Evolutionary conservation across 345 rosid genomes (phyloP).

Genomic region (Excoecaria agallocha): DNA sequence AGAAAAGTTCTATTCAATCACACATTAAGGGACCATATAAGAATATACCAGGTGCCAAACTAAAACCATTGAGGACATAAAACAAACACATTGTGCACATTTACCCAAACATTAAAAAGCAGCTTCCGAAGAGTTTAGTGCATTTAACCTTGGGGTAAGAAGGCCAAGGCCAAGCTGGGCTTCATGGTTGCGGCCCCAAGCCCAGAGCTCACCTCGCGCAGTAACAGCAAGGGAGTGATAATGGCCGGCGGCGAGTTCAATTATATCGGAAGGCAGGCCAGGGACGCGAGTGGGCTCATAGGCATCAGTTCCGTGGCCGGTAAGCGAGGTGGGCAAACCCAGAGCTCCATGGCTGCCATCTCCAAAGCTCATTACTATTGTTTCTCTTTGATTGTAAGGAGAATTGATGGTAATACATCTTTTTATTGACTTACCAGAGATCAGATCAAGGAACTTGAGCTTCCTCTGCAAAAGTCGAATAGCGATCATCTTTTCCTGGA

Average conservation of each 20-base stretch:
- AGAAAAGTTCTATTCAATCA: not conserved
- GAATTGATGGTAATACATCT: not conserved
- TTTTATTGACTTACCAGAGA: not conserved
- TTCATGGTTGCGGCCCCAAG: constrained; percentile 89
- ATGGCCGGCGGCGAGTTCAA: constrained; percentile 59
- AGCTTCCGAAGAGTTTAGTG: not conserved
- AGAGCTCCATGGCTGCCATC: constrained; percentile 81
- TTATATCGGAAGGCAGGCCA: constrained; percentile 57
- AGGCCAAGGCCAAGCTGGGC: constrained; percentile 69
- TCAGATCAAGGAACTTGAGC: not conserved
- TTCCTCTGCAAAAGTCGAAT: not conserved
- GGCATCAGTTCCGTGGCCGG: constrained; percentile 56
- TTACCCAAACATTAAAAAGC: not conserved
- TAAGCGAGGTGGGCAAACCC: constrained; percentile 51
- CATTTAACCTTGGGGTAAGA: constrained; percentile 37
- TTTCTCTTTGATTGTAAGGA: not conserved
- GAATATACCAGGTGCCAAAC: not conserved
- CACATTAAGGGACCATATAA: not conserved
- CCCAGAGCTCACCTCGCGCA: constrained; percentile 68
- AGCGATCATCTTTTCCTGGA: not conserved
- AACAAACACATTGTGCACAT: constrained; percentile 8
- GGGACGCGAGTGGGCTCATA: constrained; percentile 63
- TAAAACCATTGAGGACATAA: not conserved
- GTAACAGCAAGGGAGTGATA: constrained; percentile 93
- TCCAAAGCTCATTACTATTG: constrained; percentile 66